These are phyloP conservation scores for Nannochloropsis granulata DNA, from an alignment of 108 stramenopile species.

Conservation along the genomic window DNA sequence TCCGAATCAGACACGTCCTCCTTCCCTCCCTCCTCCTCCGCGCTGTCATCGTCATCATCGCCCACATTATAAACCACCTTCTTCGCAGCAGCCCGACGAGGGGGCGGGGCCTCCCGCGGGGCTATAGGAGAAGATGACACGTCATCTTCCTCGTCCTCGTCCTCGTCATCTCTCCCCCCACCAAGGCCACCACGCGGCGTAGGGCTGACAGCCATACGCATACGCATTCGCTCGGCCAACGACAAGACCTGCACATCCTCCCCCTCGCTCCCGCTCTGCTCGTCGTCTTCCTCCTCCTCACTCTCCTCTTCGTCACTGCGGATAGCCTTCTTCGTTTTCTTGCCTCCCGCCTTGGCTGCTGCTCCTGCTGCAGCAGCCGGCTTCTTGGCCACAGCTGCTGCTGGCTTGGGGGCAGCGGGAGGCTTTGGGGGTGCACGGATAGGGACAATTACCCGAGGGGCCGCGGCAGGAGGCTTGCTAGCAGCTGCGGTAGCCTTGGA, in stretches of 20 bases:
- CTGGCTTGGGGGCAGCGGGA: neutral
- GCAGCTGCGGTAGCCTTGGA: constrained; percentile 11
- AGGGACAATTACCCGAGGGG: neutral
- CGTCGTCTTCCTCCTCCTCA: neutral
- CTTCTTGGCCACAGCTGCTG: neutral
- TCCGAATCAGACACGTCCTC: neutral
- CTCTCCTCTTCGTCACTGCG: neutral
- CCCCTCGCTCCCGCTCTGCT: neutral
- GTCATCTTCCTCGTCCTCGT: neutral
- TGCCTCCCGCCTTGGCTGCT: neutral
- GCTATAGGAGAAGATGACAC: neutral
- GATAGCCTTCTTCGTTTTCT: neutral
- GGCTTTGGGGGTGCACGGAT: neutral
- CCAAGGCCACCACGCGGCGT: neutral
- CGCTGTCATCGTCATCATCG: neutral
- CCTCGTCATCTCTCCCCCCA: neutral
- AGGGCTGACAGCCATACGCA: constrained; percentile 3
- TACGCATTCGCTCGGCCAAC: constrained; percentile 6
- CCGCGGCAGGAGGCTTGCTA: neutral
- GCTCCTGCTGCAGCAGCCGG: neutral
- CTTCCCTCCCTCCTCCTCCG: neutral
- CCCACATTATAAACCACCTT: neutral
- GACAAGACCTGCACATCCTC: constrained; percentile 11
- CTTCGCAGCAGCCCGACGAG: neutral
- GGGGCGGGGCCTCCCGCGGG: neutral